Base-by-base conservation (phyloP, 75 land plant species). In the Isoetes taiwanensis region DNA sequence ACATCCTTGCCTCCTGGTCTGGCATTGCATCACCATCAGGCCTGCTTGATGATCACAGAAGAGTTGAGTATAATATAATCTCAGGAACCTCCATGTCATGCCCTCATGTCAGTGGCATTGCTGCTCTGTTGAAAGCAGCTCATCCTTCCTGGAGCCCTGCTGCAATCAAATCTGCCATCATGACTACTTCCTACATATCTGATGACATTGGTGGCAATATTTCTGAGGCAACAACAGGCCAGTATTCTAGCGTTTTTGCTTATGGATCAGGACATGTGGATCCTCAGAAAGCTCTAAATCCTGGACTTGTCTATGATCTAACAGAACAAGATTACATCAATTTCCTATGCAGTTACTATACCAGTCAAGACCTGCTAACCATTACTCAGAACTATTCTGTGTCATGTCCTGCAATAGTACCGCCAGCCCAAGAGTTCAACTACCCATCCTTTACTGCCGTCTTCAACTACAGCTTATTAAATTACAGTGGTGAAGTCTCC, bases 361-460 rank as follows among this genome's bases (percentile, higher is more conserved):
- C 71, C 69, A 61, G 24, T 0, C 17, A n/a, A 0, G 8, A 20
- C 0, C 39, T 52, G 0, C 67, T 32, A 35, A 71, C 16, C 50
- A 67, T 17, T n/a, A n/a, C n/a, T n/a, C n/a, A n/a, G n/a, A n/a
- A n/a, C n/a, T n/a, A n/a, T n/a, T n/a, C n/a, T n/a, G n/a, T n/a
- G n/a, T n/a, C n/a, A n/a, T n/a, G n/a, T n/a, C n/a, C n/a, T n/a
- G n/a, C n/a, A n/a, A n/a, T n/a, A n/a, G n/a, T n/a, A n/a, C n/a
- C n/a, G n/a, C 48, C 6, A 53, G 73, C 77, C 54, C 65, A 75
- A 54, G 66, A 67, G 54, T 73, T 89, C 8, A 89, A 89, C 62
- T 81, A 85, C 55, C 90, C 96, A 6, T 77, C 90, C 28, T 79
- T 87, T 10, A 46, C 84, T 16, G 68, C 78, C 17, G 70, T 81